Evolutionary conservation across 2,329 filamentous ascomycete genomes (phyloP).

Genomic region (Akanthomyces lecanii): DNA sequence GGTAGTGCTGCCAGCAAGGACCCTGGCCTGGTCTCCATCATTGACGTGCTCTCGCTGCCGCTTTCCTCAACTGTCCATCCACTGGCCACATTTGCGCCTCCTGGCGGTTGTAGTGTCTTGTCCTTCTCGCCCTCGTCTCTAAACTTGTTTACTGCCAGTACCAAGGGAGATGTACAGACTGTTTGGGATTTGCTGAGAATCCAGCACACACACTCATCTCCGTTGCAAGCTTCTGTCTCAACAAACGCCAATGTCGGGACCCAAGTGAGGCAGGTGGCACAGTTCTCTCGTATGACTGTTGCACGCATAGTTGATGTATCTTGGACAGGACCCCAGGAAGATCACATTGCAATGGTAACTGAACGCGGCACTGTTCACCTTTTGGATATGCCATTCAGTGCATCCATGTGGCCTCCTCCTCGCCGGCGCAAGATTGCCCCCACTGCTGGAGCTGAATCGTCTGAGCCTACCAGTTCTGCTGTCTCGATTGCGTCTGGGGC

Average conservation of each 20-base stretch:
- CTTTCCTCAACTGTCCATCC: conserved; percentile 54
- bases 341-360: conserved; percentile 83
- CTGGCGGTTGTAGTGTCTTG: conserved; percentile 74
- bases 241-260: conserved; percentile 47
- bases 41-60: conserved; percentile 62
- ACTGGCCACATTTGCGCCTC: conserved; percentile 65
- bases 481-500: conserved; percentile 68
- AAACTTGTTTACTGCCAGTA: conserved; percentile 72
- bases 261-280: conserved; percentile 75
- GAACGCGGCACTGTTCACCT: conserved; percentile 94
- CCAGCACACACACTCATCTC: conserved; percentile 58
- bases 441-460: conserved; percentile 42
- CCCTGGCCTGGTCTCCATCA: conserved; percentile 68
- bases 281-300: conserved; percentile 87
- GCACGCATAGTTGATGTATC: conserved; percentile 85
- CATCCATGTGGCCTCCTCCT: conserved; percentile 82
- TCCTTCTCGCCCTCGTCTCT: conserved; percentile 73
- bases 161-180: conserved; percentile 76
- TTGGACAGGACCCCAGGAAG: conserved; percentile 78
- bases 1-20: conserved; percentile 59
- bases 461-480: conserved; percentile 50
- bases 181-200: conserved; percentile 74
- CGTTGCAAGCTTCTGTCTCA: conserved; percentile 46
- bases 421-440: conserved; percentile 45
- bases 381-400: conserved; percentile 76